These are phyloP conservation scores for Juglanconis juglandina DNA, from an alignment of 2,329 filamentous ascomycete genomes.

Conservation along the genomic window DNA sequence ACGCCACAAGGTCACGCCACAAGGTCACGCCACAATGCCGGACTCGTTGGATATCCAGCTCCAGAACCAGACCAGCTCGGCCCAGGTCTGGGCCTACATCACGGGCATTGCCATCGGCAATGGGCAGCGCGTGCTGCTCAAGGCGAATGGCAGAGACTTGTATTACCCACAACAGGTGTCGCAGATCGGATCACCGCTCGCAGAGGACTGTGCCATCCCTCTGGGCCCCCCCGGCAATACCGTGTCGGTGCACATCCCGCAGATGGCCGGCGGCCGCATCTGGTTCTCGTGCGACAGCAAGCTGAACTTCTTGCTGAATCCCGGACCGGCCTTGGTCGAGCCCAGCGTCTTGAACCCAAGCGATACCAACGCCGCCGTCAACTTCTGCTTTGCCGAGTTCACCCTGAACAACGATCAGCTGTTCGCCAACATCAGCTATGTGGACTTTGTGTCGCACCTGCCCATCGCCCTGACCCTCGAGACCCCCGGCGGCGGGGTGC, in stretches of 20 bases:
- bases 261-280: constrained; percentile 61
- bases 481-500: constrained; percentile 37
- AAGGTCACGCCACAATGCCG: constrained; percentile 30
- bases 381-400: constrained; percentile 60
- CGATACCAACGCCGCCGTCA: constrained; percentile 50
- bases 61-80: constrained; percentile 52
- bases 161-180: constrained; percentile 56
- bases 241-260: constrained; percentile 55
- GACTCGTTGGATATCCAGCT: constrained; percentile 50
- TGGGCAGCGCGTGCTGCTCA: constrained; percentile 35
- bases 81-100: constrained; percentile 60
- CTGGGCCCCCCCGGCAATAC: constrained; percentile 54
- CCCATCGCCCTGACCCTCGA: constrained; percentile 52
- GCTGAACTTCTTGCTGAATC: constrained; percentile 62
- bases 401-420: constrained; percentile 55
- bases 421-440: constrained; percentile 63
- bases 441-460: constrained; percentile 60
- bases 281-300: constrained; percentile 56
- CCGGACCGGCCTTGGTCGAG: constrained; percentile 62
- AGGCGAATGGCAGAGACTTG: constrained; percentile 46
- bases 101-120: constrained; percentile 54
- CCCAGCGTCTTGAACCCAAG: constrained; percentile 62
- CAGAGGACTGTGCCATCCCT: constrained; percentile 56
- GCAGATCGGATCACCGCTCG: constrained; percentile 44
- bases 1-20: background rate